phyloP scores from a whole-genome alignment of 345 rosid species.

The Noccaea bulbosa region DNA sequence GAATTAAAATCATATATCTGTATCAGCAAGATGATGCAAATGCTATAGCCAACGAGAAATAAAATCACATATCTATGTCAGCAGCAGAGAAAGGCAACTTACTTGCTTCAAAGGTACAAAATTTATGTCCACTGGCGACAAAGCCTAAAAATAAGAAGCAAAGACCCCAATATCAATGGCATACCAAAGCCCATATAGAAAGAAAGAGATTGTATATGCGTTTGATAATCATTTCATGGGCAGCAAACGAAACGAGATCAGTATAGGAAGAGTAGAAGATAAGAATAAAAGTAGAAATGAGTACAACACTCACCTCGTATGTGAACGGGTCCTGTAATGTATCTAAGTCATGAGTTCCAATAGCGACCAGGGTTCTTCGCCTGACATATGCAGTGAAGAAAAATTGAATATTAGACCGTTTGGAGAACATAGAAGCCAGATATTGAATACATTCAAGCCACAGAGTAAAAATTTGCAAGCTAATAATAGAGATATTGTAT shows the following conservation, averaged over 20 bases:
- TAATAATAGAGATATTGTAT: background rate
- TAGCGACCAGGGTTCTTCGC: slow-evolving; percentile 84
- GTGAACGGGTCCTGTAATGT: slow-evolving; percentile 84
- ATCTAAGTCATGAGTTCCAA: slow-evolving; percentile 98
- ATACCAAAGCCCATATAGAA: background rate
- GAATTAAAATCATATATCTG: background rate
- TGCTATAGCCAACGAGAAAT: background rate
- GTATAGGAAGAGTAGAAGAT: background rate
- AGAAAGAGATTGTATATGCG: background rate
- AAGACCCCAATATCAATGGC: slow-evolving; percentile 10
- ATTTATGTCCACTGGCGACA: slow-evolving; percentile 26
- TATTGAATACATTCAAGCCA: background rate
- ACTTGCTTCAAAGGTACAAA: slow-evolving; percentile 39
- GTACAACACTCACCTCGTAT: slow-evolving; percentile 64
- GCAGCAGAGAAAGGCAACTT: background rate
- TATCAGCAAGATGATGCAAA: background rate
- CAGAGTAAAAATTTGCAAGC: background rate
- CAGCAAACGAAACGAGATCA: background rate
- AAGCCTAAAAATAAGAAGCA: slow-evolving; percentile 25
- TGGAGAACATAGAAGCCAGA: background rate
- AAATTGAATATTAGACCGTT: background rate
- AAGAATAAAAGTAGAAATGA: background rate
- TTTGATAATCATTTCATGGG: background rate
- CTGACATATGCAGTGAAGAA: slow-evolving; percentile 45
- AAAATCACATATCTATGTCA: background rate